phyloP scores from a whole-genome alignment of 345 rosid species.

The Xanthoceras sorbifolium region DNA sequence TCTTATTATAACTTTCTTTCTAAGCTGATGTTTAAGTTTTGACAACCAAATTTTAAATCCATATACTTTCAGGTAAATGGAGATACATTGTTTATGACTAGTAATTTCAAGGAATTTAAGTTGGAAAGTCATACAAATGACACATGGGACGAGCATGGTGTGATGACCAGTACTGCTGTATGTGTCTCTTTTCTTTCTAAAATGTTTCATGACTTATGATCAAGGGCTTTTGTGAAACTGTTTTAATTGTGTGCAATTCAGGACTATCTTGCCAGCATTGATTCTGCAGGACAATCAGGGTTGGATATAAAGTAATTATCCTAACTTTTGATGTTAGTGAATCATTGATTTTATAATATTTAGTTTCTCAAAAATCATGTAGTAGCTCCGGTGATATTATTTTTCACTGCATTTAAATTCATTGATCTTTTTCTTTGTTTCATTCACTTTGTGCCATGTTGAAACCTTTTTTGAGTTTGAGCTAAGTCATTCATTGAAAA shows the following conservation, averaged over 20 bases:
- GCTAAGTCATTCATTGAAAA: not conserved
- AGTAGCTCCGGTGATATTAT: not conserved
- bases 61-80: constrained; percentile 79
- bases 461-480: not conserved
- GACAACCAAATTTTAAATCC: constrained; percentile 8
- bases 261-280: constrained; percentile 91
- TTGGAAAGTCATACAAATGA: constrained; percentile 62
- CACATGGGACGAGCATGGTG: constrained; percentile 85
- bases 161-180: constrained; percentile 84
- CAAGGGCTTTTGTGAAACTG: constrained; percentile 12
- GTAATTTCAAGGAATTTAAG: constrained; percentile 88
- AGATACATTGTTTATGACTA: constrained; percentile 84
- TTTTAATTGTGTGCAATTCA: constrained; percentile 33
- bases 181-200: constrained; percentile 24
- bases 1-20: not conserved
- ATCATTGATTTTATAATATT: constrained; percentile 6
- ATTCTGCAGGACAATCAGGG: constrained; percentile 60
- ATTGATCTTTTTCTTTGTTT: not conserved
- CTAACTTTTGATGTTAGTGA: constrained; percentile 18
- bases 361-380: not conserved
- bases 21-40: constrained; percentile 15
- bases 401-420: not conserved
- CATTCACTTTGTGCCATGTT: not conserved
- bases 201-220: constrained; percentile 6
- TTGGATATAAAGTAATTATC: constrained; percentile 64